Conservation (phyloP, 352 stramenopile species). For the Globisporangium echinulatum region DNA sequence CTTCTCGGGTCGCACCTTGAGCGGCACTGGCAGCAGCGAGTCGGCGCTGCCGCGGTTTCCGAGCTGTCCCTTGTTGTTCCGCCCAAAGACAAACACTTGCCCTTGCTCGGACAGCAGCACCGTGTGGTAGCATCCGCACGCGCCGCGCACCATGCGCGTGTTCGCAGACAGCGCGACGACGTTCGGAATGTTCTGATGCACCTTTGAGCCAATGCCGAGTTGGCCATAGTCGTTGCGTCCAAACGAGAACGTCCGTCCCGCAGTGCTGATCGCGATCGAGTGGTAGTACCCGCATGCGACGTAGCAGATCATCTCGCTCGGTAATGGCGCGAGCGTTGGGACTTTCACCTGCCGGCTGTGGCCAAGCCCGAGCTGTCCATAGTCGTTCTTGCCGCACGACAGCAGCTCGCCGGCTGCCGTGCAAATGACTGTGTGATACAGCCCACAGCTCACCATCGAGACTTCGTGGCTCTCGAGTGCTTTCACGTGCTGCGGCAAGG, state of each 20-base stretch:
- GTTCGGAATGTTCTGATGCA: conserved; percentile 72
- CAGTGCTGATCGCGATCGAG: conserved; percentile 60
- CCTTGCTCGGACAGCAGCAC: conserved; percentile 80
- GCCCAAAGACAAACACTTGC: conserved; percentile 77
- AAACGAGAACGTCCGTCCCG: conserved; percentile 69
- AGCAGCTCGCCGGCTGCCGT: conserved; percentile 62
- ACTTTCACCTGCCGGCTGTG: conserved; percentile 77
- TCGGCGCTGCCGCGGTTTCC: conserved; percentile 81
- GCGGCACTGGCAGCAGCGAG: conserved; percentile 66
- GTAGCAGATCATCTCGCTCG: conserved; percentile 74
- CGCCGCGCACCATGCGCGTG: conserved; percentile 62
- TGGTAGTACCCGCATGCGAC: conserved; percentile 87
- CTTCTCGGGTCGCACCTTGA: conserved; percentile 82
- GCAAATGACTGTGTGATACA: conserved; percentile 83
- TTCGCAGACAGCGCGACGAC: conserved; percentile 63
- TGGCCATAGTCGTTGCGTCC: conserved; percentile 86
- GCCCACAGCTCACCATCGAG: conserved; percentile 69
- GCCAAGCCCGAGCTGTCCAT: conserved; percentile 73
- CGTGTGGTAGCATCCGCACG: conserved; percentile 85
- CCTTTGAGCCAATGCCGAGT: conserved; percentile 78
- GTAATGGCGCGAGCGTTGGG: conserved; percentile 43
- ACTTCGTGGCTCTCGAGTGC: conserved; percentile 63
- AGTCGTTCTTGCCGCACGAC: conserved; percentile 86
- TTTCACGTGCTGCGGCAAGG: conserved; percentile 70
- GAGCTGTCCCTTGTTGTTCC: conserved; percentile 88